Evolutionary conservation across 257 asterid species (phyloP).

Genomic region (Thymus mandschuricus): DNA sequence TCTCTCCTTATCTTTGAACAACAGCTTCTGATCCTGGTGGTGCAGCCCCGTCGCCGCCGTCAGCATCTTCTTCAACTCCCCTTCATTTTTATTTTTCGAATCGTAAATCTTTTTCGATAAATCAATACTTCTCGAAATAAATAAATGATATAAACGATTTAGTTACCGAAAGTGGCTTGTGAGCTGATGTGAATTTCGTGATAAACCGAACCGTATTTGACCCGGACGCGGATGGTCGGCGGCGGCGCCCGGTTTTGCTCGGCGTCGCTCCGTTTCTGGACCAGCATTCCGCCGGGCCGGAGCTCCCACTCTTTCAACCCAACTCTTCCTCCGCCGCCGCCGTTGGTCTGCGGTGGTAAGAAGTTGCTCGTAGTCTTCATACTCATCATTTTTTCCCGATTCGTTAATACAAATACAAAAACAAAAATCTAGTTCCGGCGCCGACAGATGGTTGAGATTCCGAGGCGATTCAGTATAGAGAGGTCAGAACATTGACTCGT

Average conservation of each 20-base stretch:
- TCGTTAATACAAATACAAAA: neutral
- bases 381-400: slow-evolving; percentile 61
- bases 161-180: slow-evolving; percentile 78
- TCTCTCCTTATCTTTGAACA: slow-evolving; percentile 77
- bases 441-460: neutral
- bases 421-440: neutral
- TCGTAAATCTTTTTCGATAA: neutral
- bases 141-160: neutral
- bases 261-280: slow-evolving; percentile 67
- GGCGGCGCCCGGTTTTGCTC: slow-evolving; percentile 59
- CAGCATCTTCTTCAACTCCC: slow-evolving; percentile 92
- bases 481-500: neutral
- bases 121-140: neutral
- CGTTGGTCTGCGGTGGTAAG: slow-evolving; percentile 41
- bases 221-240: slow-evolving; percentile 79
- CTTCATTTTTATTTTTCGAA: slow-evolving; percentile 22
- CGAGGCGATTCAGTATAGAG: slow-evolving; percentile 8
- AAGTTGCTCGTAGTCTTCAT: slow-evolving; percentile 48
- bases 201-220: slow-evolving; percentile 71
- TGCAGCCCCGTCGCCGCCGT: slow-evolving; percentile 82
- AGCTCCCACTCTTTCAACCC: slow-evolving; percentile 64
- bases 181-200: slow-evolving; percentile 75
- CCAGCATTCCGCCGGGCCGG: slow-evolving; percentile 97
- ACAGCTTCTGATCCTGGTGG: slow-evolving; percentile 86
- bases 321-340: slow-evolving; percentile 29